A percentile compares a stretch with the other conserved stretches of the same genome.
Conservation (phyloP, 805 yeast genomes). For the Candida piceae region DNA sequence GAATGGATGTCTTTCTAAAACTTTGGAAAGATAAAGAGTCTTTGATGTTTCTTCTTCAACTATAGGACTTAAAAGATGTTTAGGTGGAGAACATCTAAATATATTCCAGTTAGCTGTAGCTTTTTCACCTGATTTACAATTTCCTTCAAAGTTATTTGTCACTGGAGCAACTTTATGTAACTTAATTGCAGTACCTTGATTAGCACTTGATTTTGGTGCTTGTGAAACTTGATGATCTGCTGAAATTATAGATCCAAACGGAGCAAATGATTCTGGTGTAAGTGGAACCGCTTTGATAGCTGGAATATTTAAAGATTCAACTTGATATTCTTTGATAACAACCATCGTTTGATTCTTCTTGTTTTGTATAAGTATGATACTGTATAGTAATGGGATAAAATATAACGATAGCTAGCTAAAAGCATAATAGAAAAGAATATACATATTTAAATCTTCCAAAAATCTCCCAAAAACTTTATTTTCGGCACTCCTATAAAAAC, state of each 20-base stretch:
- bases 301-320: conserved; percentile 6
- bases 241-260: conserved; percentile 73
- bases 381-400: too few species aligned
- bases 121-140: conserved; percentile 40
- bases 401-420: too few species aligned
- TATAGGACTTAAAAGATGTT: conserved; percentile 40
- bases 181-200: conserved; percentile 91
- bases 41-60: too few species aligned
- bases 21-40: conserved; percentile 61
- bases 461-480: too few species aligned
- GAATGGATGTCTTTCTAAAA: conserved; percentile 85
- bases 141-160: conserved; percentile 39
- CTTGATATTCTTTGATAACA: conserved; percentile 34
- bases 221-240: conserved; percentile 64
- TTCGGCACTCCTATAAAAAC: too few species aligned
- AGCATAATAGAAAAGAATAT: too few species aligned
- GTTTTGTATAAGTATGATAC: too few species aligned
- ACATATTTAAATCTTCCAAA: too few species aligned
- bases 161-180: conserved; percentile 69
- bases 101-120: conserved; percentile 75
- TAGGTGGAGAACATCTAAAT: conserved; percentile 76
- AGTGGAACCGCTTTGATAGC: conserved; percentile 48
- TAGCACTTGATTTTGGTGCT: conserved; percentile 51
- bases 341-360: too few species aligned
- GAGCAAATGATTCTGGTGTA: conserved; percentile 61